phyloP scores from a whole-genome alignment of 768 basidiomycete species.

The Trichaptum fuscoviolaceum region DNA sequence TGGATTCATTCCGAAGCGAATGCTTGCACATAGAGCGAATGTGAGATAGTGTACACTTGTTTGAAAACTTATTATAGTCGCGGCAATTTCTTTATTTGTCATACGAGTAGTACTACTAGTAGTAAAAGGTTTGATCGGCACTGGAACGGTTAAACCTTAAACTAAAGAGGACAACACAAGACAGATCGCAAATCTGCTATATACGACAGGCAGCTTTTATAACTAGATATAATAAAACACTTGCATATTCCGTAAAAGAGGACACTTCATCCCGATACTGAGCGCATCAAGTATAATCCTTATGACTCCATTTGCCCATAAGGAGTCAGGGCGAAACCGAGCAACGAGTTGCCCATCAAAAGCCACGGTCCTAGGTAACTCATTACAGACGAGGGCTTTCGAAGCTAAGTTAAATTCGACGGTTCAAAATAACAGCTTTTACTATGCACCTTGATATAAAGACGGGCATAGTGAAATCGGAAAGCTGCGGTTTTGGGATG shows the following conservation, averaged over 20 bases:
- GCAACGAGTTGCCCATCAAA: not conserved
- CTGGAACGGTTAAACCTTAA: not conserved
- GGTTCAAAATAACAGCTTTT: not conserved
- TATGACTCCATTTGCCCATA: not conserved
- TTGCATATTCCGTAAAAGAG: too few relatives aligned
- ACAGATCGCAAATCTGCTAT: too few relatives aligned
- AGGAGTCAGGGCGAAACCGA: not conserved
- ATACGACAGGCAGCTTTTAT: too few relatives aligned
- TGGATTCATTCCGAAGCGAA: too few relatives aligned
- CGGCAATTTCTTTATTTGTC: too few relatives aligned
- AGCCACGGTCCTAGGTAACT: not conserved
- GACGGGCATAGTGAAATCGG: not conserved
- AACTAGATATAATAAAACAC: too few relatives aligned
- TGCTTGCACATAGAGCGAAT: too few relatives aligned
- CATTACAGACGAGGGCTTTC: not conserved
- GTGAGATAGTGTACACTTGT: too few relatives aligned
- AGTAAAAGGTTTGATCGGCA: not conserved
- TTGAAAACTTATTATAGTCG: too few relatives aligned
- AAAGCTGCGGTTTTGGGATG: not conserved
- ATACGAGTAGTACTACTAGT: too few relatives aligned
- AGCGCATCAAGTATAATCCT: not conserved
- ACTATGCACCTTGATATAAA: not conserved
- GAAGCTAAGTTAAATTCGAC: not conserved
- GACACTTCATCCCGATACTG: not conserved
- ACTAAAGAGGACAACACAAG: not conserved